Conservation (phyloP, 2,329 filamentous ascomycete genomes). For the Botrytis cinerea region DNA sequence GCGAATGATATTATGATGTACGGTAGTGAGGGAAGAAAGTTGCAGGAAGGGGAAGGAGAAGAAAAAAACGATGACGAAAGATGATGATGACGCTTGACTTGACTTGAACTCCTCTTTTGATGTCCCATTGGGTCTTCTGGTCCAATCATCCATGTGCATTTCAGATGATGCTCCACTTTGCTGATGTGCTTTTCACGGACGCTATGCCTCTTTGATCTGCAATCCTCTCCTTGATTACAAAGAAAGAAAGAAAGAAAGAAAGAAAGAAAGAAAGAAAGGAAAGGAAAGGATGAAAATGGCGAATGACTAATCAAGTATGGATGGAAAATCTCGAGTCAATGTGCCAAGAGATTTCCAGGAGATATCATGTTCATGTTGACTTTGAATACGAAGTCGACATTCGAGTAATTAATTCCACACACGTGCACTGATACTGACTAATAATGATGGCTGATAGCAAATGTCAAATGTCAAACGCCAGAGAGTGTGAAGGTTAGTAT, state of each 20-base stretch:
- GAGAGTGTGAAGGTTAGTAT: too few species aligned
- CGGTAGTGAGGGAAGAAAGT: not conserved
- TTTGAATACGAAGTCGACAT: too few species aligned
- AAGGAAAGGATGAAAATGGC: too few species aligned
- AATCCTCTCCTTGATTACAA: not conserved
- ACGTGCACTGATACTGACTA: not conserved
- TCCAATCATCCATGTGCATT: not conserved
- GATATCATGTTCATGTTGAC: too few species aligned
- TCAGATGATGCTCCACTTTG: not conserved
- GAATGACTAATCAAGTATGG: too few species aligned
- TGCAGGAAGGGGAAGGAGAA: not conserved
- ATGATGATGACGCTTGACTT: not conserved
- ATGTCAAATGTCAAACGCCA: not conserved
- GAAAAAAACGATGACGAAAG: conserved; percentile 13
- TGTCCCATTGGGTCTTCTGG: too few species aligned
- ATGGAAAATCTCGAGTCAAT: too few species aligned
- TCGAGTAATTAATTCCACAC: too few species aligned
- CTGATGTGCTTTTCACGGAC: not conserved
- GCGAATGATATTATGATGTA: not conserved
- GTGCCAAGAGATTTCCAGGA: too few species aligned
- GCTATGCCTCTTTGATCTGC: not conserved
- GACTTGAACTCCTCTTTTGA: not conserved
- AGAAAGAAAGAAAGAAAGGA: not conserved
- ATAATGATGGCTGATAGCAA: not conserved
- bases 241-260: not conserved